These are phyloP conservation scores for Aphanomyces cochlioides DNA, from an alignment of 352 stramenopile species.

Conservation along the genomic window DNA sequence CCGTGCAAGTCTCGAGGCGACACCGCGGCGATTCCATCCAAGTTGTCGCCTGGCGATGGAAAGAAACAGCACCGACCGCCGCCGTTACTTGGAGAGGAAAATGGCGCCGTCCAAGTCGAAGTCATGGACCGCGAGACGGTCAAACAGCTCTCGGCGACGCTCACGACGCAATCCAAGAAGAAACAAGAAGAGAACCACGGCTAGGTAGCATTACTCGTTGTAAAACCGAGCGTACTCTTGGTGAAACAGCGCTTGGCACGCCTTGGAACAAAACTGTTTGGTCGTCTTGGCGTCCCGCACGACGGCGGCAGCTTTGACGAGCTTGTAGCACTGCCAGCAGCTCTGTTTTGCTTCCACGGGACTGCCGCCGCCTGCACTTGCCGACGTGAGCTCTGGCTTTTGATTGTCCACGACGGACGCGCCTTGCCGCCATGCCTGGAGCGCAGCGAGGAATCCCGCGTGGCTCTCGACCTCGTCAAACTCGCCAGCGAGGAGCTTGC, in stretches of 20 bases:
- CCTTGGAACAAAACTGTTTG: slow-evolving; percentile 50
- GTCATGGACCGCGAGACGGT: slow-evolving; percentile 77
- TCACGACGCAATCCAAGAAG: slow-evolving; percentile 58
- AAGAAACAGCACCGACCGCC: too few species aligned
- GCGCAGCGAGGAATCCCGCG: slow-evolving; percentile 53
- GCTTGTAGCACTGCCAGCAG: slow-evolving; percentile 80
- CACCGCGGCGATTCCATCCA: too few species aligned
- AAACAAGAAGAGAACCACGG: slow-evolving; percentile 33
- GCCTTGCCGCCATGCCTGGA: slow-evolving; percentile 55
- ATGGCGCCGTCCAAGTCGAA: slow-evolving; percentile 53
- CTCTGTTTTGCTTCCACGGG: slow-evolving; percentile 36
- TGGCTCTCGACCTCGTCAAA: slow-evolving; percentile 74
- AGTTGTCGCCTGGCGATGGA: too few species aligned
- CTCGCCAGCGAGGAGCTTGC: slow-evolving; percentile 47
- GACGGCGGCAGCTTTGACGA: slow-evolving; percentile 44
- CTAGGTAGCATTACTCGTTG: slow-evolving; percentile 26
- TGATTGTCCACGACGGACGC: slow-evolving; percentile 17
- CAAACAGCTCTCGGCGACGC: slow-evolving; percentile 70
- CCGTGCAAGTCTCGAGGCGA: slow-evolving; percentile 30
- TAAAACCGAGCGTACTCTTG: slow-evolving; percentile 55
- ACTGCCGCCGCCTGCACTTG: slow-evolving; percentile 41
- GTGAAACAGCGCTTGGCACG: slow-evolving; percentile 43
- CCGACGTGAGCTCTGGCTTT: slow-evolving; percentile 45
- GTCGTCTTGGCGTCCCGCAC: slow-evolving; percentile 43
- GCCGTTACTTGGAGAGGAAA: neutral